These are phyloP conservation scores for Albifimbria verrucaria DNA, from an alignment of 2,329 filamentous ascomycete genomes.

Conservation along the genomic window DNA sequence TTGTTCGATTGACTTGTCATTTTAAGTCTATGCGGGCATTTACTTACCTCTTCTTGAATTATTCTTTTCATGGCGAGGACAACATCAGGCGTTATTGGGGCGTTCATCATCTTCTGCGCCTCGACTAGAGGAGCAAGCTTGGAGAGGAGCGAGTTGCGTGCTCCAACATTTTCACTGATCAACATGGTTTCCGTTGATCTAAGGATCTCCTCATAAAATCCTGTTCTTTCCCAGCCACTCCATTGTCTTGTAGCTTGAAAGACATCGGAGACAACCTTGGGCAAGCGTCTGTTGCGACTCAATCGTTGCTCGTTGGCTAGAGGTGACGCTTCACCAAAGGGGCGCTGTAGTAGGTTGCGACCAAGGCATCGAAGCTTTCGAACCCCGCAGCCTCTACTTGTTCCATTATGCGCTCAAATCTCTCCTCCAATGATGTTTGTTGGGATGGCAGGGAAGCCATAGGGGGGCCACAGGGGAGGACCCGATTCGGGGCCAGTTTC, in stretches of 20 bases:
- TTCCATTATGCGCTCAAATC: constrained; percentile 17
- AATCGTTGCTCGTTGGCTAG: constrained; percentile 21
- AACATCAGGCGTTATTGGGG: constrained; percentile 5
- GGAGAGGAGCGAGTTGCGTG: constrained; percentile 6
- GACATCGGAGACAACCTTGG: constrained; percentile 17
- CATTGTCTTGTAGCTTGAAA: constrained; percentile 13
- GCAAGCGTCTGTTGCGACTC: constrained; percentile 21
- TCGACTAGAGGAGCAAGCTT: constrained; percentile 14
- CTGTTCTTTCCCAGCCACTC: constrained; percentile 21
- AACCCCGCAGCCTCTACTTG: constrained; percentile 18
- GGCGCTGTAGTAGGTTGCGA: constrained; percentile 21
- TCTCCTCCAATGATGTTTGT: constrained; percentile 12
- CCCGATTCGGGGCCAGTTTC: background rate
- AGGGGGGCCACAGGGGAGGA: background rate
- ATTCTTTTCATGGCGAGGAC: constrained; percentile 14
- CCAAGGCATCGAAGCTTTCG: constrained; percentile 20
- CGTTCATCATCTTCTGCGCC: constrained; percentile 8
- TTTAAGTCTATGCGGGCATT: background rate
- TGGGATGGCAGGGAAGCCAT: background rate
- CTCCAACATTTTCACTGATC: constrained; percentile 9
- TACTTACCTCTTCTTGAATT: constrained; percentile 19
- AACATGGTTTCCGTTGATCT: constrained; percentile 18
- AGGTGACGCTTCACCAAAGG: constrained; percentile 13
- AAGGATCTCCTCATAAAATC: constrained; percentile 23
- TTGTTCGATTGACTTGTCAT: background rate